phyloP scores from a whole-genome alignment of 192 early-diverging fungal genomes.

The Physocladia obscura region DNA sequence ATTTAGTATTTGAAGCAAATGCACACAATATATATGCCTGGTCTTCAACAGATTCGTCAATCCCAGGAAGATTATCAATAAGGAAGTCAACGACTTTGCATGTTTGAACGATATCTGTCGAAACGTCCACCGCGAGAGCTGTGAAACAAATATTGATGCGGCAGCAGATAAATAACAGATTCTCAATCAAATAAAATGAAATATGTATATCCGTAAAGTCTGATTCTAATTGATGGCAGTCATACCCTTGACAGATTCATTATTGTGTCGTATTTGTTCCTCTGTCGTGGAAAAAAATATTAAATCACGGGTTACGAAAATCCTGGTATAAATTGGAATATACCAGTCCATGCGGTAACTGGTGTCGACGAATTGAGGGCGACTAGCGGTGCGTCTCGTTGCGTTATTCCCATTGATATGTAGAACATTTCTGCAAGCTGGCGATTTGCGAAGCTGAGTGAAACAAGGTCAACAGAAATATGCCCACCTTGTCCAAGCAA shows the following conservation, averaged over 20 bases:
- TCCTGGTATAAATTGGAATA: too few species aligned
- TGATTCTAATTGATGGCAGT: too few species aligned
- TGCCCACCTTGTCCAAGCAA: constrained; percentile 36
- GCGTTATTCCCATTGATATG: constrained; percentile 42
- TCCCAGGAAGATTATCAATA: constrained; percentile 39
- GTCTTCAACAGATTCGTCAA: constrained; percentile 27
- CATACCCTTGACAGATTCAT: constrained; percentile 8
- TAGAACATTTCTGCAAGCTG: constrained; percentile 41
- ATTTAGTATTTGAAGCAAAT: not conserved
- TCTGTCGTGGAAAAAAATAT: not conserved
- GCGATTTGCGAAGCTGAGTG: not conserved
- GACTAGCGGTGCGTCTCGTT: constrained; percentile 46
- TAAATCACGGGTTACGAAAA: not conserved
- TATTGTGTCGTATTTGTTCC: constrained; percentile 19
- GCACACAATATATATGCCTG: constrained; percentile 23
- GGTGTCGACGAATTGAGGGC: constrained; percentile 30
- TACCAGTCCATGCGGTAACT: constrained; percentile 46
- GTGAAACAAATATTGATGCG: not conserved
- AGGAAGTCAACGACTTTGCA: constrained; percentile 45
- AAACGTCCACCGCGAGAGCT: constrained; percentile 31
- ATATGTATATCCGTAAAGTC: too few species aligned
- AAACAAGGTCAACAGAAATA: not conserved
- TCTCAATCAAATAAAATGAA: too few species aligned
- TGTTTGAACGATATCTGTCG: constrained; percentile 40
- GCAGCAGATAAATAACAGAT: too few species aligned